Conservation (phyloP, 768 basidiomycete species). For the Amanita subjunquillea region DNA sequence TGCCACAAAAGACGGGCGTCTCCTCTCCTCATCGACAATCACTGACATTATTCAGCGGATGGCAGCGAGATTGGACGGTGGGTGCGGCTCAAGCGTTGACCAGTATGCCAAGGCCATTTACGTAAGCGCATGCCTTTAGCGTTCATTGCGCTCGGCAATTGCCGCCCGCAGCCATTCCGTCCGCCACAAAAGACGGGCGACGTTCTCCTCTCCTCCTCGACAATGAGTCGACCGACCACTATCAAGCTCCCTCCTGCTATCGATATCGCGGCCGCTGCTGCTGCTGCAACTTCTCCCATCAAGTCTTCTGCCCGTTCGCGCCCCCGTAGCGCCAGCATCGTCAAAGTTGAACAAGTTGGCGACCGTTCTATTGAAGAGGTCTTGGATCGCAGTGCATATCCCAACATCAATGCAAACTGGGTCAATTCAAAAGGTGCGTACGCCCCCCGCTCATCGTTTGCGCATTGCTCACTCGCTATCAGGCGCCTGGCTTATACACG, state of each 20-base stretch:
- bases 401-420: slow-evolving; percentile 87
- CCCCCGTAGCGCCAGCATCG: slow-evolving; percentile 60
- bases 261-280: slow-evolving; percentile 20
- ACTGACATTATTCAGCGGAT: slow-evolving; percentile 55
- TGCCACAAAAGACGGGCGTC: neutral
- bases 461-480: neutral
- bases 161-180: slow-evolving; percentile 4
- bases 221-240: slow-evolving; percentile 43
- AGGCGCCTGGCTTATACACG: slow-evolving; percentile 99
- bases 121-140: neutral
- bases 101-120: slow-evolving; percentile 28
- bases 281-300: slow-evolving; percentile 8
- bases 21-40: slow-evolving; percentile 14
- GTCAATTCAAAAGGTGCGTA: slow-evolving; percentile 85
- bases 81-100: slow-evolving; percentile 51
- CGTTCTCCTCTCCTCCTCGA: neutral
- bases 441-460: neutral
- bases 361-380: slow-evolving; percentile 63
- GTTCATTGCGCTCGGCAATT: neutral
- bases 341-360: slow-evolving; percentile 80
- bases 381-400: slow-evolving; percentile 71
- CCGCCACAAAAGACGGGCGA: neutral
- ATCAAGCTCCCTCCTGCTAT: slow-evolving; percentile 49
- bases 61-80: slow-evolving; percentile 50
- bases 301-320: slow-evolving; percentile 27